Percentiles rank a stretch among this genome's conserved stretches.
These are phyloP conservation scores for Bolboschoenus planiculmis DNA, from an alignment of 176 grass and related monocot genomes.

Conservation along the genomic window DNA sequence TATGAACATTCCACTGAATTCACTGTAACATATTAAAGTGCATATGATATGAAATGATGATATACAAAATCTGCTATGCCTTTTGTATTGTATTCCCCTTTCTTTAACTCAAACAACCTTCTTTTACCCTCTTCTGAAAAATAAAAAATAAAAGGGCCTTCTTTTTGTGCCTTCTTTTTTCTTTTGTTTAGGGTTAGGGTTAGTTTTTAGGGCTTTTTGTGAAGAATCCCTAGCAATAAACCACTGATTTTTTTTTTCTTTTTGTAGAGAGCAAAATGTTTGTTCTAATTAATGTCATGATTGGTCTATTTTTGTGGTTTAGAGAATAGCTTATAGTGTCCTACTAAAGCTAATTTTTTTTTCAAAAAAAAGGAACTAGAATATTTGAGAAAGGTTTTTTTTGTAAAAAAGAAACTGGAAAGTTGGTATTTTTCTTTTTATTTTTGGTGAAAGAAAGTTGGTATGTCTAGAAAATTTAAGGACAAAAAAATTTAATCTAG, in stretches of 20 bases:
- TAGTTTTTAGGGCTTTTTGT: constrained; percentile 4
- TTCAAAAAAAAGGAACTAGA: not conserved
- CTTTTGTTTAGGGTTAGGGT: not conserved
- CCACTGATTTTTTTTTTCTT: not conserved
- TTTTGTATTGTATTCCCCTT: constrained; percentile 2
- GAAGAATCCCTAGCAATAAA: constrained; percentile 9
- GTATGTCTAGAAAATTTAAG: not conserved
- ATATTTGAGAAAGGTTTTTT: not conserved
- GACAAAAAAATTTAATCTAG: not conserved
- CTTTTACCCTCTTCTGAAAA: too few species aligned
- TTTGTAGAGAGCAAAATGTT: not conserved
- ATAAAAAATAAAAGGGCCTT: too few species aligned
- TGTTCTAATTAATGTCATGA: not conserved
- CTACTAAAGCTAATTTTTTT: too few species aligned
- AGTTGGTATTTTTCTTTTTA: not conserved
- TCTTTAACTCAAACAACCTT: constrained; percentile 28
- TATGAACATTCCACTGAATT: constrained; percentile 23
- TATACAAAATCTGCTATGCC: constrained; percentile 11
- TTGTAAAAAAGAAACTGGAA: not conserved
- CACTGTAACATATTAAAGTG: constrained; percentile 16
- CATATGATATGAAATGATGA: not conserved
- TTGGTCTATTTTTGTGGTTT: not conserved
- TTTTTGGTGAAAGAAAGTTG: not conserved
- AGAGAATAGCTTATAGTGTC: not conserved
- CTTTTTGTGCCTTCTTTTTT: not conserved